Percentiles rank a stretch among this genome's conserved stretches.
Conservation (phyloP, 345 rosid species). For the Anacardium occidentale region DNA sequence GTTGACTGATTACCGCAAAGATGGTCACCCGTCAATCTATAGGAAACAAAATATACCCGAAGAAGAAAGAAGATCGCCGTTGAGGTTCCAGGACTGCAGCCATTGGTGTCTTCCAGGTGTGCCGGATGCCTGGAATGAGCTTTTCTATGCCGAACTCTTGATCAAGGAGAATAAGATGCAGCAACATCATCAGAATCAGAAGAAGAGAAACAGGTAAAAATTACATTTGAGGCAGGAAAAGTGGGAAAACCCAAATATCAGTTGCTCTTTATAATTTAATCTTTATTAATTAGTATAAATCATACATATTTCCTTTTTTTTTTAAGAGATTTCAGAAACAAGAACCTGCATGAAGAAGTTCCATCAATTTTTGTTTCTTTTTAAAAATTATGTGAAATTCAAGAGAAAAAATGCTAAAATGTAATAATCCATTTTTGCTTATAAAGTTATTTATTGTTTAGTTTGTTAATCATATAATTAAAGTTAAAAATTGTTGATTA, state of each 20-base stretch:
- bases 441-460: conserved; percentile 6
- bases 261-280: not conserved
- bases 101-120: conserved; percentile 99
- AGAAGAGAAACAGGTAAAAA: conserved; percentile 37
- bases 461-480: not conserved
- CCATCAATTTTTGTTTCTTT: not conserved
- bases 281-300: conserved; percentile 3
- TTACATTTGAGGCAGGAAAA: no score
- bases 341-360: conserved; percentile 11
- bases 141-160: conserved; percentile 71
- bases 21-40: conserved; percentile 92
- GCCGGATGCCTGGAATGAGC: conserved; percentile 91
- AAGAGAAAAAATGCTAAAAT: not conserved
- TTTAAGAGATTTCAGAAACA: conserved; percentile 24
- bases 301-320: conserved; percentile 18
- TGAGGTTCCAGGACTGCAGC: conserved; percentile 88
- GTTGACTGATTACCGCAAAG: conserved; percentile 85
- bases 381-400: conserved; percentile 13
- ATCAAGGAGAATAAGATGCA: conserved; percentile 46
- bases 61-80: conserved; percentile 50
- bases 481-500: no score
- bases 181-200: conserved; percentile 37
- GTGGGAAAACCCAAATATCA: not conserved
- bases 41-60: conserved; percentile 45
- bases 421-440: not conserved